phyloP scores from a whole-genome alignment of 768 basidiomycete genomes.

The Trametes meyenii region DNA sequence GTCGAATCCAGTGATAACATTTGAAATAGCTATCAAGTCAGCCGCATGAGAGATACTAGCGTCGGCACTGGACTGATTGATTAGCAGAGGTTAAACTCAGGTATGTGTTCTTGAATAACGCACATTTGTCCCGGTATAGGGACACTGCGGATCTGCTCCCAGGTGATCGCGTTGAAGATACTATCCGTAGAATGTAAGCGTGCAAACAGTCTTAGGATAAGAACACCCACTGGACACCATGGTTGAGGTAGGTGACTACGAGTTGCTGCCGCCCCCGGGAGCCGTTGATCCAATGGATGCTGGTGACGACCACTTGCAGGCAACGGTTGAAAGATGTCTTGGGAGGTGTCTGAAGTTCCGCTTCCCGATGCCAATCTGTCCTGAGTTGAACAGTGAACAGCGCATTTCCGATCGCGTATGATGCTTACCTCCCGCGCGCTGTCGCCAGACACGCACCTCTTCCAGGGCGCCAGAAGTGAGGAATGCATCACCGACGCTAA shows the following conservation, averaged over 20 bases:
- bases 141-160: constrained; percentile 8
- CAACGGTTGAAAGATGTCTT: neutral
- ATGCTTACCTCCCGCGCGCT: neutral
- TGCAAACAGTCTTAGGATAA: neutral
- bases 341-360: constrained; percentile 1
- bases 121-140: constrained; percentile 7
- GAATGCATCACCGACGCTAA: neutral
- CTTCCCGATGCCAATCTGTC: neutral
- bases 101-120: neutral
- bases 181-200: neutral
- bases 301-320: neutral
- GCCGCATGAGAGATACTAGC: neutral
- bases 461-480: constrained; percentile 6
- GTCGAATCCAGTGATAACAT: constrained; percentile 12
- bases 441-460: constrained; percentile 4
- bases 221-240: constrained; percentile 11
- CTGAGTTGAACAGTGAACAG: neutral
- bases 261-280: neutral
- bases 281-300: neutral
- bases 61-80: constrained; percentile 6
- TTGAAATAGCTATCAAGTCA: constrained; percentile 6
- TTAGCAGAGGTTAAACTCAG: neutral
- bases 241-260: constrained; percentile 11
- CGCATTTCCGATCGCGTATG: neutral
- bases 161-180: neutral